A percentile compares a stretch with the other conserved stretches of the same genome.
These are phyloP conservation scores for Chrysosphaeria jannelii DNA, from an alignment of 2,329 filamentous ascomycete genomes.

Conservation along the genomic window DNA sequence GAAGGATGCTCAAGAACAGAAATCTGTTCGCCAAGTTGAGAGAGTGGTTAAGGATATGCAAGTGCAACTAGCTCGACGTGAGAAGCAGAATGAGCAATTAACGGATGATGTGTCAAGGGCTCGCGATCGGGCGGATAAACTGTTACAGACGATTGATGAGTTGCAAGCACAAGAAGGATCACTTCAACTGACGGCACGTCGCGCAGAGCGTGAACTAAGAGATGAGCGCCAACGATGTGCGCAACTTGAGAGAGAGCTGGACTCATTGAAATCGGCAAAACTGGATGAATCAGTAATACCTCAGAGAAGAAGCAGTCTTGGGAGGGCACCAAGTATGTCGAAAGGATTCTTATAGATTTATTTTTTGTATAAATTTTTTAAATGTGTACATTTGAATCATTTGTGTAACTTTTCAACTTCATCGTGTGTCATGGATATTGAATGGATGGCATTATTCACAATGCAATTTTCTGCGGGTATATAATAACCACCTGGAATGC, in stretches of 20 bases:
- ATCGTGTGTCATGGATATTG: too few species aligned
- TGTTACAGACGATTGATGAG: conserved; percentile 77
- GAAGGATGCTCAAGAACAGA: conserved; percentile 50
- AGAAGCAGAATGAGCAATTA: conserved; percentile 57
- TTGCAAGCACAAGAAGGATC: conserved; percentile 65
- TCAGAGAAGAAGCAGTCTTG: conserved; percentile 32
- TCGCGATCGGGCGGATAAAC: conserved; percentile 70
- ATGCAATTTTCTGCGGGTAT: too few species aligned
- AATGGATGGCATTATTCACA: too few species aligned
- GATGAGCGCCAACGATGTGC: conserved; percentile 64
- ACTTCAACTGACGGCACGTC: conserved; percentile 50
- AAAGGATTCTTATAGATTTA: conserved; percentile 43
- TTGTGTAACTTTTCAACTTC: too few species aligned
- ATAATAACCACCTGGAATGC: too few species aligned
- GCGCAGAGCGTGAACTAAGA: conserved; percentile 66
- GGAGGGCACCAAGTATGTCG: conserved; percentile 33
- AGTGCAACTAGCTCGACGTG: conserved; percentile 69
- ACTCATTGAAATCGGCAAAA: conserved; percentile 32
- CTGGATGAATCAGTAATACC: conserved; percentile 21
- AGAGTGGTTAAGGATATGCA: conserved; percentile 83
- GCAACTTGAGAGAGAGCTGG: conserved; percentile 64
- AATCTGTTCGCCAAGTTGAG: conserved; percentile 74
- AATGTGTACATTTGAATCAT: too few species aligned
- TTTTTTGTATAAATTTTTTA: too few species aligned
- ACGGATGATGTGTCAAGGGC: conserved; percentile 60